phyloP scores from a whole-genome alignment of 2,329 filamentous ascomycete genomes.

The Paraphaeosphaeria minitans region DNA sequence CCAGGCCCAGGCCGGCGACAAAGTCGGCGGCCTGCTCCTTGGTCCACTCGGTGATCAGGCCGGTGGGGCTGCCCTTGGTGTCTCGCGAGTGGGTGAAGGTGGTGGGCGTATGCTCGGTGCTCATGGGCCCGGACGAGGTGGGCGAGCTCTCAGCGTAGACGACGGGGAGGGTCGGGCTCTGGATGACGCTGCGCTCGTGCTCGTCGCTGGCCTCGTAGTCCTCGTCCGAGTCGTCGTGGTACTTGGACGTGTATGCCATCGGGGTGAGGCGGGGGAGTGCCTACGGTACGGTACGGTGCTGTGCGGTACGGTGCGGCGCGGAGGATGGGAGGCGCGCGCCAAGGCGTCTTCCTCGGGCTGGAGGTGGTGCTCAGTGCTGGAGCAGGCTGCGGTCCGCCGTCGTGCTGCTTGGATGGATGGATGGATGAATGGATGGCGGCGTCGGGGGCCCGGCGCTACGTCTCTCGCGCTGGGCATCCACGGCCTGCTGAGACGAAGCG shows the following conservation, averaged over 20 bases:
- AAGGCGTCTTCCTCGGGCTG: slow-evolving; percentile 22
- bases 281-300: slow-evolving; percentile 1
- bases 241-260: slow-evolving; percentile 56
- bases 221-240: slow-evolving; percentile 69
- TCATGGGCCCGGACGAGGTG: slow-evolving; percentile 73
- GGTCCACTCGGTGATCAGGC: slow-evolving; percentile 79
- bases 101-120: slow-evolving; percentile 77
- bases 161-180: slow-evolving; percentile 65
- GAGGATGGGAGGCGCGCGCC: slow-evolving; percentile 28
- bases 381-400: slow-evolving; percentile 22
- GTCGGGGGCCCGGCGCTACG: slow-evolving; percentile 17
- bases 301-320: slow-evolving; percentile 6
- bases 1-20: slow-evolving; percentile 75
- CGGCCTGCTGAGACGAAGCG: slow-evolving; percentile 45
- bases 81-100: slow-evolving; percentile 71
- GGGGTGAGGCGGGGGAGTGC: slow-evolving; percentile 13
- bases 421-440: slow-evolving; percentile 16
- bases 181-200: slow-evolving; percentile 74
- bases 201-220: slow-evolving; percentile 74
- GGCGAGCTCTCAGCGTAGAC: slow-evolving; percentile 70
- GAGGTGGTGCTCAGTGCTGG: slow-evolving; percentile 19
- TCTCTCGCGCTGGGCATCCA: slow-evolving; percentile 24
- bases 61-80: slow-evolving; percentile 71
- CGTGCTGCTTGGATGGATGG: slow-evolving; percentile 17
- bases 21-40: slow-evolving; percentile 91